Conservation (phyloP, 805 yeast species). For the Wickerhamiella qilinensis region DNA sequence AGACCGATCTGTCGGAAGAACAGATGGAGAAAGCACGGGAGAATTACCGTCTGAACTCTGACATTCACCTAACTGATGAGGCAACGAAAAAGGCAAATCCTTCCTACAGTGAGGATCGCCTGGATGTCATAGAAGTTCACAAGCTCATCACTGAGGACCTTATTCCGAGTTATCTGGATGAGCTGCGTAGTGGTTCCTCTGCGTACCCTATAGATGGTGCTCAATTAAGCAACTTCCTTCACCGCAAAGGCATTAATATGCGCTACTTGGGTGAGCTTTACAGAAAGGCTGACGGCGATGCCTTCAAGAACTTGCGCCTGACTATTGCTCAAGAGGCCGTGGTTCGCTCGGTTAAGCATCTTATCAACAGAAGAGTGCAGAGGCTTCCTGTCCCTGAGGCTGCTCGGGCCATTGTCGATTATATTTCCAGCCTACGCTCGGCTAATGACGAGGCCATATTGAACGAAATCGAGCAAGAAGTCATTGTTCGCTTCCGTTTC, state of each 20-base stretch:
- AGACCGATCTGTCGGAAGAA: conserved; percentile 8
- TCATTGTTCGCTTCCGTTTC: conserved; percentile 46
- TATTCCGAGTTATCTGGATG: conserved; percentile 46
- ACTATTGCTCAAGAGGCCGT: conserved; percentile 52
- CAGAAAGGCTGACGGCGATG: conserved; percentile 22
- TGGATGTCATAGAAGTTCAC: conserved; percentile 54
- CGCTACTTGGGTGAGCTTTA: conserved; percentile 69
- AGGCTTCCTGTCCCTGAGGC: conserved; percentile 37
- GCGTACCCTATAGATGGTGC: conserved; percentile 58
- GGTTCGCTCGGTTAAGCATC: conserved; percentile 65
- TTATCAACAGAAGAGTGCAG: conserved; percentile 35
- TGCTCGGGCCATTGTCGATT: conserved; percentile 47
- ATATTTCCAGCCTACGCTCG: conserved; percentile 47
- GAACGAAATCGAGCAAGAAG: conserved; percentile 35
- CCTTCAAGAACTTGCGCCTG: conserved; percentile 31
- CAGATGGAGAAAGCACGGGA: conserved; percentile 23
- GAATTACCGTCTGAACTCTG: conserved; percentile 58
- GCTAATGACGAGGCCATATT: conserved; percentile 14
- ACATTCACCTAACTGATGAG: conserved; percentile 38
- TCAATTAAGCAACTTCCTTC: conserved; percentile 54
- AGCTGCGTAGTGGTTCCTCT: conserved; percentile 36
- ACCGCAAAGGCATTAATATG: conserved; percentile 70
- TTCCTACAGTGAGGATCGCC: conserved; percentile 34
- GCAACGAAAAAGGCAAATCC: conserved; percentile 24
- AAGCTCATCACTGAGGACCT: conserved; percentile 40